Conservation (phyloP, 1,139 yeast species). For the Arxiozyma telluris region DNA sequence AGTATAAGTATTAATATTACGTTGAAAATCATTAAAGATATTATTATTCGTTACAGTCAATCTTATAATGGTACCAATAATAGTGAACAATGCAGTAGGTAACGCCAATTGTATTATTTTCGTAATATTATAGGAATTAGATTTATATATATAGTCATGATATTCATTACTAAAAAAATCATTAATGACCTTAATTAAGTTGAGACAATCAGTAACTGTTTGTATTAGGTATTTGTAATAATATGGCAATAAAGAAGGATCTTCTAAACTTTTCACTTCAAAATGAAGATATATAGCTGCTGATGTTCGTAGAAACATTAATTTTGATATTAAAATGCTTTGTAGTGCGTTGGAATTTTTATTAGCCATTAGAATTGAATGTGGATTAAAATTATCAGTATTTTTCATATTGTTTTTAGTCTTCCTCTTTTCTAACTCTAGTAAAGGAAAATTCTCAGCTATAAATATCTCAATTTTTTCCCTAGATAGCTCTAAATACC, state of each 20-base stretch:
- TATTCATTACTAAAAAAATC: slow-evolving; percentile 20
- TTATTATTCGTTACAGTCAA: slow-evolving; percentile 19
- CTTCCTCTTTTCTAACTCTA: slow-evolving; percentile 6
- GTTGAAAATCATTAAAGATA: slow-evolving; percentile 11
- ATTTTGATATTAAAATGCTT: slow-evolving; percentile 17
- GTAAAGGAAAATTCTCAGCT: slow-evolving; percentile 14
- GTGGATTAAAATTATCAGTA: slow-evolving; percentile 2
- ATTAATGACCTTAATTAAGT: slow-evolving; percentile 16
- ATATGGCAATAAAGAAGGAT: slow-evolving; percentile 15
- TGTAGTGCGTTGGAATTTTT: slow-evolving; percentile 18
- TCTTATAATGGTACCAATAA: slow-evolving; percentile 22
- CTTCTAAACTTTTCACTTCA: slow-evolving; percentile 16
- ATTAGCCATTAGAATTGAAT: slow-evolving; percentile 7
- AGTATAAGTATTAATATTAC: slow-evolving; percentile 2
- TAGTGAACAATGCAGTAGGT: slow-evolving; percentile 21
- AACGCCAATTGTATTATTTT: slow-evolving; percentile 25
- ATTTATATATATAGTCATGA: slow-evolving; percentile 13
- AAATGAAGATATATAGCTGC: slow-evolving; percentile 25
- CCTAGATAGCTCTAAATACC: slow-evolving; percentile 15
- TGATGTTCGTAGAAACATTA: slow-evolving; percentile 22
- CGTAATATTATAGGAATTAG: slow-evolving; percentile 18
- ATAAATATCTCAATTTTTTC: slow-evolving; percentile 13
- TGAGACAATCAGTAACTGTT: slow-evolving; percentile 16
- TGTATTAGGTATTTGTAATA: slow-evolving; percentile 21
- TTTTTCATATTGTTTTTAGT: not conserved